Base-by-base conservation (phyloP, 768 basidiomycete genomes). In the Leccinum longicurvipes region DNA sequence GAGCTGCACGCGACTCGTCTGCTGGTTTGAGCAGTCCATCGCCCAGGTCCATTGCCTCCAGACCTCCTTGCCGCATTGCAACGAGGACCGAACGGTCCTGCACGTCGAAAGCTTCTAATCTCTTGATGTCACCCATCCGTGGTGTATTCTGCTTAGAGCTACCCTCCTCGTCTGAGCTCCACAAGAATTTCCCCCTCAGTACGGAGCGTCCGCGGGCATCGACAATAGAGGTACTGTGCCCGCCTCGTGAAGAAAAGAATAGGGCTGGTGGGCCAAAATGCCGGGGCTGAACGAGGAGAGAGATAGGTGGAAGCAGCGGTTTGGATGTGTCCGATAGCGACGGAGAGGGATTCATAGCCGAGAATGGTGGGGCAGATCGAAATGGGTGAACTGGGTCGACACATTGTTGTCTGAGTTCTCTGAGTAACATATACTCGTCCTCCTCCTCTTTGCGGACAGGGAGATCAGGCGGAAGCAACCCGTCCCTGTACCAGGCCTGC, bases 401-500 rank as follows among this genome's bases (percentile, higher is more conserved):
- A 55, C 85, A 84, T 67, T 91, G 91, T 45, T 87, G 76, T 54
- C 89, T 79, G 34, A 93, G 76, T 59, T 92, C 90, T 66, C 82
- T 86, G 57, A 93, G 76, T 9, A 86, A 74, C 51, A 80, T 78
- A 64, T 84, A 93, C 2, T 82, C 83, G 0, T 74, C 63, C 39
- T 91, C 91, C 62, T 86, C 85, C 66, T 92, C 91, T 44, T 85
- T 79, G 59, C 89, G 78, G 14, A 93, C 84, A 4, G 91, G 91
- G 8, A 93, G 81, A 65, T 92, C 89, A 0, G 85, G 86, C 3
- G 91, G 91, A 23, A 93, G 76, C 19, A 91, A 69, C 9, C 88
- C 89, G 58, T 93, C 91, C 64, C 87, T 89, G 66, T 89, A 91
- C 91, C 91, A 93, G 4, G 85, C 81, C 65, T 93, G 90, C 91